phyloP scores from a whole-genome alignment of 257 asterid genomes.

The Nicotiana undulata region DNA sequence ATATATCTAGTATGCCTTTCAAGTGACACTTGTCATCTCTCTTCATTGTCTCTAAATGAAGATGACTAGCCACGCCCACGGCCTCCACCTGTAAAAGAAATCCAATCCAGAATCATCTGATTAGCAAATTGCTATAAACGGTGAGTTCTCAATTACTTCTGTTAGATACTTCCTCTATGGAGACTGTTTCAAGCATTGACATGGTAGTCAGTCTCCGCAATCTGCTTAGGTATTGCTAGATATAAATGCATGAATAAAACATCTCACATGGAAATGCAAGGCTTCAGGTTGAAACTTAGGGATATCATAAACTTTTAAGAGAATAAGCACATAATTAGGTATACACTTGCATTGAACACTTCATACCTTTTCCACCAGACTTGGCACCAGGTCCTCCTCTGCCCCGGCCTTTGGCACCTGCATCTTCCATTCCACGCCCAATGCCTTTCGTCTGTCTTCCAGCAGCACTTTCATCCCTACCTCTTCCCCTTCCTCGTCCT shows the following conservation, averaged over 20 bases:
- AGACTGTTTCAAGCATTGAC: background rate
- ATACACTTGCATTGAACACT: background rate
- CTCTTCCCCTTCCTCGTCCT: constrained; percentile 67
- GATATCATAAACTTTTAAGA: background rate
- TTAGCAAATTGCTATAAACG: background rate
- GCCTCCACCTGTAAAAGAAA: constrained; percentile 31
- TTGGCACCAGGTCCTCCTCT: constrained; percentile 40
- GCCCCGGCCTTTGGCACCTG: constrained; percentile 43
- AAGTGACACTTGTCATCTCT: constrained; percentile 14
- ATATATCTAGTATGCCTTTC: constrained; percentile 9
- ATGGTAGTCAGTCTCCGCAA: background rate
- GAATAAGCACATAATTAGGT: background rate
- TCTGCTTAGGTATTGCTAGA: background rate
- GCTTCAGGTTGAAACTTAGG: background rate
- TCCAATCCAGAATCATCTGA: background rate
- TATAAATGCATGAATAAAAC: background rate
- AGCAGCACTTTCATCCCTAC: constrained; percentile 39
- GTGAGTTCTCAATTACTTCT: background rate
- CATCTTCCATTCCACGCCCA: constrained; percentile 56
- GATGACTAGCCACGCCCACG: constrained; percentile 36
- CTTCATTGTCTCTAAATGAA: background rate
- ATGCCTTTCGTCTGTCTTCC: constrained; percentile 37
- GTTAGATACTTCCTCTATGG: background rate
- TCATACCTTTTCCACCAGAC: constrained; percentile 34
- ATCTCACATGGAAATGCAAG: background rate